Base-by-base conservation (phyloP, 1,139 yeast species). In the Candida mesenterica region DNA sequence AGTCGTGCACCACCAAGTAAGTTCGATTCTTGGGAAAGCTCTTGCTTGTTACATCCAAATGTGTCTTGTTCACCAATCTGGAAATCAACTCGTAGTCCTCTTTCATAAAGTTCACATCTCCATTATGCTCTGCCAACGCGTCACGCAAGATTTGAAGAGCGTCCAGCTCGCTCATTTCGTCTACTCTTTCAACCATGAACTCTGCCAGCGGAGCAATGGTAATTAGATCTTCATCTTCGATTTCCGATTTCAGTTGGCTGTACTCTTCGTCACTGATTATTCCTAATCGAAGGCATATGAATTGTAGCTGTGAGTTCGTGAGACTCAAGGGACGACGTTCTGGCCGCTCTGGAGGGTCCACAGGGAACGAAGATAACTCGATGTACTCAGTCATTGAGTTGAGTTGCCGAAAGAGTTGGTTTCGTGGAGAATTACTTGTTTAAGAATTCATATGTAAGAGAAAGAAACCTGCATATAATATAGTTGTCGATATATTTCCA, bases 61-160 rank as follows among this genome's bases (percentile, higher is more conserved):
- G 12, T 41, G 3, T 62, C 63, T 2, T 30, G 19, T 50, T 41
- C 5, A 69, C 46, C 31, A 69, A 48, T 17, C 61, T 45, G 40
- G 65, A 65, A 10, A 68, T 44, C 9, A 68, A 48, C 8, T 47
- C 43, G 44, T 65, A 69, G 43, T 68, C 75, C 32, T 62, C 66
- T 15, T 47, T 52, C 8, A 61, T 52, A 41, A 62, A 68, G 41
- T 70, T 70, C 18, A 68, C 71, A 43, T 70, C 76, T 2, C 68
- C 71, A 6, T 49, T 49, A 37, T 68, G 73, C 10, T 63, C 70
- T 1, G 50, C 73, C 40, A 70, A 50, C 0, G 69, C 56, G 5
- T 62, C 62, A 28, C 75, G 50, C 4, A 69, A 47, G 5, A 69
- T 61, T 4, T 51, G 49, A 3, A 66, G 44, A 2, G 75, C 66